Evolutionary conservation across 768 basidiomycete genomes (phyloP).

Genomic region (Mycena rosella): DNA sequence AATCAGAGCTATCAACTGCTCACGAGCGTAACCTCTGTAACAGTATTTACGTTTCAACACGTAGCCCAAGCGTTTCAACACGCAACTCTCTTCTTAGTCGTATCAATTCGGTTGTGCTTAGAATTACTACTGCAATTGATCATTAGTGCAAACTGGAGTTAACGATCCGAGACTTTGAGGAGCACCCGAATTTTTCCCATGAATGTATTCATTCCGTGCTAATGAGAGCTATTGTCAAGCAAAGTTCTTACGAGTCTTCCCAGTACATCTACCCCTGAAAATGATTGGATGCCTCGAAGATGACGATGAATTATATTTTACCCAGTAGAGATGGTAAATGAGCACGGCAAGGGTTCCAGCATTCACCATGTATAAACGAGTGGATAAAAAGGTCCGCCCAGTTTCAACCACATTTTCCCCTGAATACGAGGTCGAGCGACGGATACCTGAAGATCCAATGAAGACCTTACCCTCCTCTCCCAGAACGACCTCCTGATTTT

Average conservation of each 20-base stretch:
- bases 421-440: too few species aligned
- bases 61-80: neutral
- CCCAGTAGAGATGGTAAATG: neutral
- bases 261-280: neutral
- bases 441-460: too few species aligned
- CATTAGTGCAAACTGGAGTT: constrained; percentile 1
- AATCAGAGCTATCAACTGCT: neutral
- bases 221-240: neutral
- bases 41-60: too few species aligned
- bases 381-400: too few species aligned
- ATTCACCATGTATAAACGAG: neutral
- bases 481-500: too few species aligned
- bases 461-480: too few species aligned
- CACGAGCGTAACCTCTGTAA: neutral
- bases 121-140: neutral
- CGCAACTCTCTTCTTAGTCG: neutral
- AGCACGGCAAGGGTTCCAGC: neutral
- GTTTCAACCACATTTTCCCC: too few species aligned
- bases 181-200: neutral
- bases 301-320: constrained; percentile 2
- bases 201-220: neutral
- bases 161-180: neutral
- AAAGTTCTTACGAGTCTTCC: neutral
- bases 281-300: neutral
- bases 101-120: neutral